Base-by-base conservation (phyloP, 495 filamentous ascomycete species). In the Poronia punctata region DNA sequence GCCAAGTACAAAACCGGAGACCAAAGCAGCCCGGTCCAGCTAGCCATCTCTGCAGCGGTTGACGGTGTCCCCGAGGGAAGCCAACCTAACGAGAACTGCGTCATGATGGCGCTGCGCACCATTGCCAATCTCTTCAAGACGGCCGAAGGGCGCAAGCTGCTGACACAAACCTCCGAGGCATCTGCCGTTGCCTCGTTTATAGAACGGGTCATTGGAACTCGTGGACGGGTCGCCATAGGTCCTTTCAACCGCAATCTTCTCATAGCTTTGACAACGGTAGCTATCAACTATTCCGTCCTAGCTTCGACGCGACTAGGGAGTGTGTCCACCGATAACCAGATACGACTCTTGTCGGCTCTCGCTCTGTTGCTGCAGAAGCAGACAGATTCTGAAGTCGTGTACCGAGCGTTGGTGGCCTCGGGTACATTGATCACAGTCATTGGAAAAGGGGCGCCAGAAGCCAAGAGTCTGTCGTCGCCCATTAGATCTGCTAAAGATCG, bases 51-150 rank as follows among this genome's bases (percentile, higher is more conserved):
- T 40, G 67, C 75, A 17, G 52, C 62, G 6, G 60, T 74, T 7
- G 59, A 61, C 1, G 66, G 57, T 24, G 25, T 59, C 21, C 45
- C 51, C 30, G 14, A 41, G 35, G 30, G 53, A 46, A 12, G 55
- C 38, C 25, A 45, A 3, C 56, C 76, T 9, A 68, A 67, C 23
- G 62, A 70, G 23, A 95, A 96, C 56, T 85, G 84, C 52, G 75
- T 80, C 21, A 95, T 97, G 85, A 79, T 97, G 61, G 75, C 84
- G 0, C 65, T 85, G 28, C 87, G 93, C 8, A 73, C 80, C 10
- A 73, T 95, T 33, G 80, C 76, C n/a, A 99, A 99, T 43, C 66
- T 97, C 5, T 97, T 96, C 61, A 76, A 78, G 40, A 87, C 84
- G 0, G 57, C 72, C 3, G 65, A 79, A 40, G 92, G 92, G 22